Evolutionary conservation across 2,329 filamentous ascomycete genomes (phyloP).

Genomic region (Septoria petroselini): DNA sequence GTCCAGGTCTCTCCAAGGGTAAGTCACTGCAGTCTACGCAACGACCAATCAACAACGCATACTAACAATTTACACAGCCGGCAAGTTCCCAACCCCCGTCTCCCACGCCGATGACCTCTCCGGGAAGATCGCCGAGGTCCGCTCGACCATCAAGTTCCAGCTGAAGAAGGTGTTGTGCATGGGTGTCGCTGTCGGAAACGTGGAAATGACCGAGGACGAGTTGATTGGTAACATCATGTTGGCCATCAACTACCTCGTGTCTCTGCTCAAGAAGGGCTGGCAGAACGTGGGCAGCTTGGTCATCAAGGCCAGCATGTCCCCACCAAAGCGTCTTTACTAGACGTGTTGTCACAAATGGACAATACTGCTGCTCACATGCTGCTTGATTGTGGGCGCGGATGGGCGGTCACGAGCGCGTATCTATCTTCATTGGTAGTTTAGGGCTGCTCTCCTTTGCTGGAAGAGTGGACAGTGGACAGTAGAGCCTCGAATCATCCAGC

Average conservation of each 20-base stretch:
- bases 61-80: constrained; percentile 58
- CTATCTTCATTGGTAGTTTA: constrained; percentile 23
- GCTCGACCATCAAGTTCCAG: constrained; percentile 99
- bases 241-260: constrained; percentile 99
- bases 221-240: constrained; percentile 99
- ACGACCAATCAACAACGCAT: neutral
- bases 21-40: constrained; percentile 38
- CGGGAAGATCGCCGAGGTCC: constrained; percentile 98
- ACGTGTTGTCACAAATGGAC: constrained; percentile 22
- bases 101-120: constrained; percentile 92
- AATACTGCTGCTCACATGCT: neutral
- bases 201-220: constrained; percentile 95
- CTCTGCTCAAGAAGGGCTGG: constrained; percentile 99
- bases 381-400: constrained; percentile 16
- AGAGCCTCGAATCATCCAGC: constrained; percentile 34
- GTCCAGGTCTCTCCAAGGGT: constrained; percentile 97
- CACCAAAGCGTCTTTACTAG: constrained; percentile 97
- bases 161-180: constrained; percentile 99
- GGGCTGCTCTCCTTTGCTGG: constrained; percentile 36
- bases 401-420: constrained; percentile 30
- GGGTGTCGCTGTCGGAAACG: constrained; percentile 98
- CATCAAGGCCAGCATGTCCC: constrained; percentile 99
- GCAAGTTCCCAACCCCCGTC: constrained; percentile 99
- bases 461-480: constrained; percentile 33
- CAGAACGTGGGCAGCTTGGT: constrained; percentile 99